phyloP scores from a whole-genome alignment of 2,329 filamentous ascomycete species.

The Colletotrichum liaoningense region DNA sequence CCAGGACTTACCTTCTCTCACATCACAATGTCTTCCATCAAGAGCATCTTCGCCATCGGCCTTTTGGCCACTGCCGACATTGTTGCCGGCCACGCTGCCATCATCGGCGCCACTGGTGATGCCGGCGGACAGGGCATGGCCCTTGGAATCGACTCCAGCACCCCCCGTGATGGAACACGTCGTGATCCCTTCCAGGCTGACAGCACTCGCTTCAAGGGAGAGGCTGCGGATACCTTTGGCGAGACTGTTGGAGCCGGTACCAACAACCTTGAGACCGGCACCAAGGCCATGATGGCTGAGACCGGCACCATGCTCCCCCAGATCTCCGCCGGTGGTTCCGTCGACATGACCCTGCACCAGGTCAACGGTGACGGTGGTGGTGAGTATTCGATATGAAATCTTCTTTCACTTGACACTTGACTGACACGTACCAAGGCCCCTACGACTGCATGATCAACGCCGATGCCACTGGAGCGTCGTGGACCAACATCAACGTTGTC shows the following conservation, averaged over 20 bases:
- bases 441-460: constrained; percentile 74
- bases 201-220: constrained; percentile 70
- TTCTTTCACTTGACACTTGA: neutral
- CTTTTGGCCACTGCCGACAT: constrained; percentile 66
- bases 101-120: constrained; percentile 68
- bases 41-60: constrained; percentile 52
- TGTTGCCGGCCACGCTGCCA: constrained; percentile 70
- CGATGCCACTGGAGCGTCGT: constrained; percentile 66
- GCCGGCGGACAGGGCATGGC: constrained; percentile 66
- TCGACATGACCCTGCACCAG: constrained; percentile 74
- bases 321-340: constrained; percentile 64
- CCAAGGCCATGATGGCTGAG: constrained; percentile 66
- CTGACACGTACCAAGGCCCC: constrained; percentile 45
- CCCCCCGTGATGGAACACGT: constrained; percentile 70
- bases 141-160: constrained; percentile 62
- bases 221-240: constrained; percentile 63
- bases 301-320: constrained; percentile 69
- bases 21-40: constrained; percentile 45
- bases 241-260: constrained; percentile 67
- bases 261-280: constrained; percentile 69
- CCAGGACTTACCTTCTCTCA: constrained; percentile 32
- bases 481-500: constrained; percentile 65
- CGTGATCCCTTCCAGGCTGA: constrained; percentile 74
- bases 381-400: neutral
- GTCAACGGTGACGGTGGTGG: constrained; percentile 76